phyloP scores from a whole-genome alignment of 139 green algal species.

The Chlorella sp. region DNA sequence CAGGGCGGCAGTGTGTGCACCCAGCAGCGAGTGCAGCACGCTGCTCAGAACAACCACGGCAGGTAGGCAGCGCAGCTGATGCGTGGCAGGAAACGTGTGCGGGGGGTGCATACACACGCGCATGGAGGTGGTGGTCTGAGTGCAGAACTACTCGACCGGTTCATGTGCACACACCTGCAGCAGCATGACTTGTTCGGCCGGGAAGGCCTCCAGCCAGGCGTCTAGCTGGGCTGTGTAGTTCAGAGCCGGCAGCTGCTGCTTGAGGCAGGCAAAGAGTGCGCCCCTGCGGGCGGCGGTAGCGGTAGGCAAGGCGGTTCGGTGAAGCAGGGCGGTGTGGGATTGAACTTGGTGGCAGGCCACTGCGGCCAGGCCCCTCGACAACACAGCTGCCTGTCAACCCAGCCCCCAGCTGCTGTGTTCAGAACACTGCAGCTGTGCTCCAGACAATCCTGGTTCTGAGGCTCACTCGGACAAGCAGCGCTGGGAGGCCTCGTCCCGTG shows the following conservation, averaged over 20 bases:
- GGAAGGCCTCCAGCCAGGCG: slow-evolving; percentile 29
- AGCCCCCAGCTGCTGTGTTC: no score
- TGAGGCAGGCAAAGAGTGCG: slow-evolving; percentile 12
- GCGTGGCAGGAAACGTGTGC: neutral
- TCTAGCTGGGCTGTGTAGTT: slow-evolving; percentile 23
- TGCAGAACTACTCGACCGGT: neutral
- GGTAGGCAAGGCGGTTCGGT: no score
- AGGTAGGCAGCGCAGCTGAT: neutral
- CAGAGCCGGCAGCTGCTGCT: slow-evolving; percentile 5
- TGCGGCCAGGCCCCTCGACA: no score
- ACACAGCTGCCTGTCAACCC: no score
- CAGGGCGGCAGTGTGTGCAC: neutral
- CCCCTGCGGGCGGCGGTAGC: neutral
- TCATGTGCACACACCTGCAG: neutral
- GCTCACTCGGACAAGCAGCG: slow-evolving; percentile 11
- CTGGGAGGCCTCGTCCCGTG: slow-evolving; percentile 9
- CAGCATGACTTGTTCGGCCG: slow-evolving; percentile 19
- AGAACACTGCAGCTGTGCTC: no score
- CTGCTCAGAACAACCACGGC: neutral
- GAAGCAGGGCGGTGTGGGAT: no score
- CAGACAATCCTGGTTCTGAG: no score
- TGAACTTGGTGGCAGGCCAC: no score
- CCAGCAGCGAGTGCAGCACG: neutral
- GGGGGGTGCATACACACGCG: neutral
- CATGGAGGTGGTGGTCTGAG: neutral